These are phyloP conservation scores for Madurella fahalii DNA, from an alignment of 2,329 filamentous ascomycete species.

Conservation along the genomic window DNA sequence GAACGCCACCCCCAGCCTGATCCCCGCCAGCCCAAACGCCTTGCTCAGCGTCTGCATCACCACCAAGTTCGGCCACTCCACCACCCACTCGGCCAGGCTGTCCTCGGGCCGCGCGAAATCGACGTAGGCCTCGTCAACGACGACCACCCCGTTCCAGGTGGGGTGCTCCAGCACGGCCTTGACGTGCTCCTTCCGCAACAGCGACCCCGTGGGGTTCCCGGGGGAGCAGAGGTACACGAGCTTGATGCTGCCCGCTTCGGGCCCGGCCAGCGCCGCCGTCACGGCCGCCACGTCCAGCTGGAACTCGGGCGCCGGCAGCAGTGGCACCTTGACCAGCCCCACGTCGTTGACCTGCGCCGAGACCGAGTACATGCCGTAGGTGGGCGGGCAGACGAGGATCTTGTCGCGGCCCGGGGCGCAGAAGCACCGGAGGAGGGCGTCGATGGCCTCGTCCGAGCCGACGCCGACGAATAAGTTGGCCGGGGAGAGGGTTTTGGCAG, in stretches of 20 bases:
- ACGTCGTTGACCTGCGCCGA: conserved; percentile 94
- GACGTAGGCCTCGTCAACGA: conserved; percentile 92
- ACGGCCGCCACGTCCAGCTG: conserved; percentile 68
- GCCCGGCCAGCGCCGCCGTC: conserved; percentile 54
- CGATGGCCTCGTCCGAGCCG: conserved; percentile 94
- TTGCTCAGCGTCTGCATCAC: conserved; percentile 99
- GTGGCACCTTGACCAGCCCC: conserved; percentile 76
- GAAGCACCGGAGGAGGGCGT: conserved; percentile 89
- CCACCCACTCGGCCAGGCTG: conserved; percentile 86
- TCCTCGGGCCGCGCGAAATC: conserved; percentile 77
- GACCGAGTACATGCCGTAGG: conserved; percentile 97
- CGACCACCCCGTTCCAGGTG: conserved; percentile 90
- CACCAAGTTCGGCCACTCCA: conserved; percentile 89
- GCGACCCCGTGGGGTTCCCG: conserved; percentile 84
- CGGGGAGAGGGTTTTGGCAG: conserved; percentile 65
- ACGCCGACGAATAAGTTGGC: conserved; percentile 92
- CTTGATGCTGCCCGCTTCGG: conserved; percentile 62
- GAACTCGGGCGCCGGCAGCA: conserved; percentile 69
- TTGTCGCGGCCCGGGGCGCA: conserved; percentile 82
- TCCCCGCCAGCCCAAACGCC: conserved; percentile 91
- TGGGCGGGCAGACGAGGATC: conserved; percentile 92
- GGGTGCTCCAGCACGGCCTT: conserved; percentile 73
- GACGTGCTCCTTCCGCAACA: conserved; percentile 73
- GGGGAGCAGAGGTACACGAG: conserved; percentile 90
- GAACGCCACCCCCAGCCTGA: conserved; percentile 84